These are phyloP conservation scores for Groenewaldozyma sp. DNA, from an alignment of 1,139 yeast genomes.

Conservation along the genomic window DNA sequence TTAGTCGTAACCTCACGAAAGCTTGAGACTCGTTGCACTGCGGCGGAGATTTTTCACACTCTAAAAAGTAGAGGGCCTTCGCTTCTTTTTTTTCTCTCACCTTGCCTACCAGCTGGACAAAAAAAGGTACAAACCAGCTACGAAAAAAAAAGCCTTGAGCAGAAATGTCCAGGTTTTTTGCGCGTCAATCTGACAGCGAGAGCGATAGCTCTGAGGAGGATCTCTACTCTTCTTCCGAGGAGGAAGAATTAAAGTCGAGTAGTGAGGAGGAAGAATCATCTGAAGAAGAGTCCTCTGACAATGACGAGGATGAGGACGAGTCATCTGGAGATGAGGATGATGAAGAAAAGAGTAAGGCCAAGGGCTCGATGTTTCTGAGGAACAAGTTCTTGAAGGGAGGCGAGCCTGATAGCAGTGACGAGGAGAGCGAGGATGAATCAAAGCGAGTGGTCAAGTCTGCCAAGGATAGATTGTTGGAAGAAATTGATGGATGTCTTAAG, in stretches of 20 bases:
- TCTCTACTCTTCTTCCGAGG: slow-evolving; percentile 63
- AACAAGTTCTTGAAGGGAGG: slow-evolving; percentile 40
- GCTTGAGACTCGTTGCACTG: too few relatives aligned
- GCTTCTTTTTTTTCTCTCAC: neutral
- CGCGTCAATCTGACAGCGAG: slow-evolving; percentile 40
- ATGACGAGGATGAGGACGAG: slow-evolving; percentile 26
- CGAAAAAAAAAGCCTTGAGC: neutral
- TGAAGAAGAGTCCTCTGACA: slow-evolving; percentile 24
- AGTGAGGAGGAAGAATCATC: slow-evolving; percentile 19
- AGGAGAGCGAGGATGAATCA: slow-evolving; percentile 45
- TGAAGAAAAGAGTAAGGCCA: slow-evolving; percentile 40
- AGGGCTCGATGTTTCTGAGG: slow-evolving; percentile 52
- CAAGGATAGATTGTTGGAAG: slow-evolving; percentile 85
- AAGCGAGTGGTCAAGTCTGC: slow-evolving; percentile 88
- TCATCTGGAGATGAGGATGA: slow-evolving; percentile 33
- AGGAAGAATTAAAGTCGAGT: slow-evolving; percentile 26
- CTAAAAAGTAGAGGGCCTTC: too few relatives aligned
- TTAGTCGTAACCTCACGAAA: too few relatives aligned
- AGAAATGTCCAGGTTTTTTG: slow-evolving; percentile 69
- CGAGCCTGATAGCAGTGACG: slow-evolving; percentile 37
- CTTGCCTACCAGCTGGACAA: neutral
- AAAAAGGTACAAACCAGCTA: neutral
- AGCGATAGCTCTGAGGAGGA: slow-evolving; percentile 69
- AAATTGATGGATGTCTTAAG: slow-evolving; percentile 60
- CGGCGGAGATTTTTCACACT: too few relatives aligned